Evolutionary conservation across 148 eudicot species (phyloP).

Genomic region (Selenicereus undatus): DNA sequence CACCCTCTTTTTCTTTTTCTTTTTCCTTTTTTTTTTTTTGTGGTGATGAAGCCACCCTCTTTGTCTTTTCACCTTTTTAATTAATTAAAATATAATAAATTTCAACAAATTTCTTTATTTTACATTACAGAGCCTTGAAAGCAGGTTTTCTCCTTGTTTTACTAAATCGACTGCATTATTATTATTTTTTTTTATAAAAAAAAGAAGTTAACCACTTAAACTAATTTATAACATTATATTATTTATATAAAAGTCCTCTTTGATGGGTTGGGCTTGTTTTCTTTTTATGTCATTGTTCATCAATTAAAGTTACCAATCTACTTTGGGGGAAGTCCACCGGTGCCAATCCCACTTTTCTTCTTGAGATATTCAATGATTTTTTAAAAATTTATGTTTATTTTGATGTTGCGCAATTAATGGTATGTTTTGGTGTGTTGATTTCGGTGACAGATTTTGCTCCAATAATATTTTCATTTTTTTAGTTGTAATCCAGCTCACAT

Average conservation of each 20-base stretch:
- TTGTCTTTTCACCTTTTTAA: too few relatives aligned
- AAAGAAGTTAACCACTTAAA: too few relatives aligned
- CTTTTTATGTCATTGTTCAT: neutral
- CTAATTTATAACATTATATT: too few relatives aligned
- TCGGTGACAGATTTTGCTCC: constrained; percentile 13
- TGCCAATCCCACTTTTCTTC: neutral
- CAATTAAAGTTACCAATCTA: neutral
- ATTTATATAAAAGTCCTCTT: too few relatives aligned
- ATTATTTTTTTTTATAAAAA: too few relatives aligned
- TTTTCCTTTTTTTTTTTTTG: neutral
- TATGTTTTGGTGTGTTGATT: constrained; percentile 2
- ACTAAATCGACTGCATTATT: too few relatives aligned
- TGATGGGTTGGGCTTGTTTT: neutral
- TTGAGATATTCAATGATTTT: neutral
- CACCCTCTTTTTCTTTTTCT: neutral
- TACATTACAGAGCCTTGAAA: too few relatives aligned
- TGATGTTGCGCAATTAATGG: neutral
- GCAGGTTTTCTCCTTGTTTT: too few relatives aligned
- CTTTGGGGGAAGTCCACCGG: neutral
- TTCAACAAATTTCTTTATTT: too few relatives aligned
- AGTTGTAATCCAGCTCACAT: neutral
- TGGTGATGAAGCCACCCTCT: too few relatives aligned
- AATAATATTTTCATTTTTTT: neutral
- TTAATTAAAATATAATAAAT: too few relatives aligned
- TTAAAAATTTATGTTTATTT: neutral